Base-by-base conservation (phyloP, 2,329 filamentous ascomycete genomes). In the Cordyceps farinosa region DNA sequence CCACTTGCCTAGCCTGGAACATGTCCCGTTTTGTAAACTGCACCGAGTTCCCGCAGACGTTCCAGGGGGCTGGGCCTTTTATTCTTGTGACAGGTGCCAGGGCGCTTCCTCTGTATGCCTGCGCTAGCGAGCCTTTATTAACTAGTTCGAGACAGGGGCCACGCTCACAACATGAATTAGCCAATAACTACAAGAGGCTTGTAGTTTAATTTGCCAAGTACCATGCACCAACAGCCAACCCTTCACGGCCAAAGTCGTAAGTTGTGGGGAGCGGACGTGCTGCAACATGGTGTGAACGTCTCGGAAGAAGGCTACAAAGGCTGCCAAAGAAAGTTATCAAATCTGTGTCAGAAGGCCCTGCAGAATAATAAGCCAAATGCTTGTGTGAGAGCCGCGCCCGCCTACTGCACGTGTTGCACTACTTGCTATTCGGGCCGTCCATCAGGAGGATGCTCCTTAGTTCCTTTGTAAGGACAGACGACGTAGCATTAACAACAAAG, bases 401-500 rank as follows among this genome's bases (percentile, higher is more conserved):
- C 38, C 38, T 17, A 38, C 45, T 29, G 53, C 61, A 63, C 61
- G 47, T 58, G 38, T 22, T 48, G 29, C 53, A n/a, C 34, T 32
- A 22, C 42, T 63, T 30, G 38, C 45, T 63, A 63, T 58, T 22
- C 54, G 61, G 61, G 36, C 61, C 61, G 38, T 58, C 47, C 61
- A 47, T 52, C 47, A 58, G 30, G 53, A 58, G 54, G 34, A 56
- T 47, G 52, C 27, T 40, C 17, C 29, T 58, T 57, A 63, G 54
- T 57, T 52, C 36, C 52, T 51, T 22, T 22, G 22, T 22, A 22
- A 22, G 22, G 22, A 42, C 47, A 52, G 22, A 52, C 61, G 61
- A 63, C 53, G 61, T 63, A 63, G 61, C 61, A 63, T 63, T 48
- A 32, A 42, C 51, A 32, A 40, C 30, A 7, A 22, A 58, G 54